Conservation (phyloP, 495 filamentous ascomycete genomes). For the Sabuloglossum arenarium region DNA sequence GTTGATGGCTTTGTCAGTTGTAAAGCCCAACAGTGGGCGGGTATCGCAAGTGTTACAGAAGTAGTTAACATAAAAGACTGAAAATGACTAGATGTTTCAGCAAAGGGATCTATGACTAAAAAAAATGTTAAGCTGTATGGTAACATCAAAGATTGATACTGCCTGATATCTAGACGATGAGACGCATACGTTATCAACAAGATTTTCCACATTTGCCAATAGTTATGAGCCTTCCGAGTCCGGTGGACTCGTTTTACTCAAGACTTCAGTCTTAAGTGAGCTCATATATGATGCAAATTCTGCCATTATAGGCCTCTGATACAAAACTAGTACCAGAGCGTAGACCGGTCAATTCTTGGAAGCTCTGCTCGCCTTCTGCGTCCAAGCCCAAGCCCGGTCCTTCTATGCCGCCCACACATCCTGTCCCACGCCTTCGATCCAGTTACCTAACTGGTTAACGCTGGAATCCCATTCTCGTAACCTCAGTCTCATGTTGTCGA, state of each 20-base stretch:
- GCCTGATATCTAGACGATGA: neutral
- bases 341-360: neutral
- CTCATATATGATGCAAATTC: neutral
- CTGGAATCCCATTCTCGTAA: slow-evolving; percentile 88
- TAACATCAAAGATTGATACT: neutral
- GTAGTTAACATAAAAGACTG: neutral
- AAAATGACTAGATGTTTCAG: too few relatives aligned
- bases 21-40: neutral
- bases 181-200: neutral
- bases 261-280: neutral
- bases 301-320: neutral
- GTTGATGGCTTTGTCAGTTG: slow-evolving; percentile 16
- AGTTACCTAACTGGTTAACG: slow-evolving; percentile 84
- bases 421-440: slow-evolving; percentile 77
- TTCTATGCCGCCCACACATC: slow-evolving; percentile 69
- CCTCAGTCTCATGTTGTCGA: slow-evolving; percentile 75
- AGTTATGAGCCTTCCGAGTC: neutral
- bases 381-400: neutral
- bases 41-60: neutral
- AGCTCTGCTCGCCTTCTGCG: neutral
- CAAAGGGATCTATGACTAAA: neutral
- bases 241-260: neutral
- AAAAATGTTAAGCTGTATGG: neutral
- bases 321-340: neutral
- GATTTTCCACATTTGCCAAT: neutral